Evolutionary conservation across 1,284 basidiomycete genomes (phyloP), one percentile per base, ranked within the genome.

Genomic region (Pseudozyma thailandica): DNA sequence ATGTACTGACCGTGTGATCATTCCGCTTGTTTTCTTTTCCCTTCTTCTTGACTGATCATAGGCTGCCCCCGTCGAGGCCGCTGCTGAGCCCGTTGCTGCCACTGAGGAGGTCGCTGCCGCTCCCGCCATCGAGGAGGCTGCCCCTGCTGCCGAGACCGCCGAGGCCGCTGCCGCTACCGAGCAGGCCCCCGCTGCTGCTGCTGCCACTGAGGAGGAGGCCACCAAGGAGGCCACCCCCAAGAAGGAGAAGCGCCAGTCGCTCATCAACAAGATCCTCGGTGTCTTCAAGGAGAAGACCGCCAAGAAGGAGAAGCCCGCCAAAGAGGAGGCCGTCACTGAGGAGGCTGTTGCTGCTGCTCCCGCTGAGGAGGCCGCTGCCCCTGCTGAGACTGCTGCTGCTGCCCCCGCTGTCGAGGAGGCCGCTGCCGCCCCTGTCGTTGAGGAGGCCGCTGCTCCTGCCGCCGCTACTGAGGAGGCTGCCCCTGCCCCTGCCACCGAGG

Each of bases 211-310:
- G n/a, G 72, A 62, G 39, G 68, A 66, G 47, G 56, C 57, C n/a
- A 52, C 71, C 48, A 64, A 73, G 56, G 71, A 70, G 53, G 49
- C 54, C 35, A 43, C 71, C 23, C 75, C 74, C 55, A 77, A 77
- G 75, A 77, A 77, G 75, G 75, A 77, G 69, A 77, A 77, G 75
- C 75, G 75, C 30, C 59, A 63, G 61, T 72, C 69, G 37, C 58
- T 75, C 60, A 20, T 77, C 26, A 50, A 49, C 62, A 75, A 76
- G 70, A 28, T 77, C 50, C 45, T 74, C 51, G 74, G 65, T 46
- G 49, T 63, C 47, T 51, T 77, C 60, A 74, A 72, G 70, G 71
- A 75, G 56, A 73, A 73, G 65, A 66, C 71, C 42, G 57, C 61
- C 53, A 73, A 72, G 54, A 66, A 66, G 61, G 65, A 65, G 50